Evolutionary conservation across 1,139 yeast genomes (phyloP).

Genomic region (Nadsonia starkeyi-henricii): DNA sequence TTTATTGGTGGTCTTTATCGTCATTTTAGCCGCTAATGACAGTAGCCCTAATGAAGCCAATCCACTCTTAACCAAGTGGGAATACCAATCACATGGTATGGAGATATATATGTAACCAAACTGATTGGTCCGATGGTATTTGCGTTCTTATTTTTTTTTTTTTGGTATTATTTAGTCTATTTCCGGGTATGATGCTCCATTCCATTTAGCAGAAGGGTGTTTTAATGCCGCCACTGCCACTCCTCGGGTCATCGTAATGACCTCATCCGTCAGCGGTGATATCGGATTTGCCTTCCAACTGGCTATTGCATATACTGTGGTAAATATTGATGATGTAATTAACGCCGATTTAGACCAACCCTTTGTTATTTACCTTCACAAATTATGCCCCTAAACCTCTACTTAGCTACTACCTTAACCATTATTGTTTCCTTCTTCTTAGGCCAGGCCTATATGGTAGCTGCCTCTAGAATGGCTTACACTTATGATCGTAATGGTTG

Average conservation of each 20-base stretch:
- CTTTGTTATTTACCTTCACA: conserved; percentile 43
- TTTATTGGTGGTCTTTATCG: too few relatives aligned
- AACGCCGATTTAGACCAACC: conserved; percentile 52
- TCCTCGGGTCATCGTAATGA: conserved; percentile 53
- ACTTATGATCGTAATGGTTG: conserved; percentile 61
- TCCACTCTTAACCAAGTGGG: too few relatives aligned
- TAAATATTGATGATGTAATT: conserved; percentile 37
- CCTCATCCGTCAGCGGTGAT: conserved; percentile 47
- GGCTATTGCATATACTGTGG: conserved; percentile 52
- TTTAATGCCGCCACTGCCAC: conserved; percentile 51
- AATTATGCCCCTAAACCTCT: too few relatives aligned
- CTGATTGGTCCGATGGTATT: too few relatives aligned
- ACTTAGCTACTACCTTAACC: conserved; percentile 51
- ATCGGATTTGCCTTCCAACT: conserved; percentile 52
- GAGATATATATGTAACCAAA: too few relatives aligned
- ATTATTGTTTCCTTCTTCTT: conserved; percentile 46
- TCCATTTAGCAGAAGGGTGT: conserved; percentile 61
- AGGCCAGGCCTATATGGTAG: conserved; percentile 60
- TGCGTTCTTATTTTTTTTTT: too few relatives aligned
- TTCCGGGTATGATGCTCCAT: conserved; percentile 66
- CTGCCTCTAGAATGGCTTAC: conserved; percentile 55
- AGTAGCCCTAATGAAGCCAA: too few relatives aligned
- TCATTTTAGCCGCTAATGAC: too few relatives aligned
- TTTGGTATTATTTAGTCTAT: conserved; percentile 64
- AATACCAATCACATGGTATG: too few relatives aligned